Conservation (phyloP, 352 stramenopile genomes). For the Phytophthora crassamura region DNA sequence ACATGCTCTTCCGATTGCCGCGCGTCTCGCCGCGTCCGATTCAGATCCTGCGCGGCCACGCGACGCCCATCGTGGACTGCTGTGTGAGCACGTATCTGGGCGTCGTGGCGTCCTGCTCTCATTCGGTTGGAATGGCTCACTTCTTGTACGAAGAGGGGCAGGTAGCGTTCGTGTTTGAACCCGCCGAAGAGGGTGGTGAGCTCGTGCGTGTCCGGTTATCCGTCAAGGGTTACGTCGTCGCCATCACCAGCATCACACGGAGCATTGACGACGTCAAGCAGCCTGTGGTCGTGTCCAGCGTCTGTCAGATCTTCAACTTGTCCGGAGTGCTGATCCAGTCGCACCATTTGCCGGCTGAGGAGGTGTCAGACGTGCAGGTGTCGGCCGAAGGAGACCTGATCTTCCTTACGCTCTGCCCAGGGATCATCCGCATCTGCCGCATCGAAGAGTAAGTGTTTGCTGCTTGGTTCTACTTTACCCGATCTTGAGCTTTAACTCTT, state of each 20-base stretch:
- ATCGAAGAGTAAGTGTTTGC: constrained; percentile 76
- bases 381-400: constrained; percentile 77
- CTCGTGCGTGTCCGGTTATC: constrained; percentile 62
- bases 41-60: constrained; percentile 69
- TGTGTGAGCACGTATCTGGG: constrained; percentile 71
- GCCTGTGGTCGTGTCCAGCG: constrained; percentile 34
- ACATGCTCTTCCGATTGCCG: constrained; percentile 77
- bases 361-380: constrained; percentile 56
- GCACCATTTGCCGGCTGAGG: constrained; percentile 54
- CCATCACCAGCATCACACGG: constrained; percentile 37
- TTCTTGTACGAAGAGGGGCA: constrained; percentile 78
- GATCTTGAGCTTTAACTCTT: not conserved
- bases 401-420: constrained; percentile 61
- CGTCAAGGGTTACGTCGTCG: constrained; percentile 69
- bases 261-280: not conserved
- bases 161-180: constrained; percentile 73
- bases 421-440: constrained; percentile 69
- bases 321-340: constrained; percentile 61
- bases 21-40: constrained; percentile 73
- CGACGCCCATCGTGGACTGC: constrained; percentile 58
- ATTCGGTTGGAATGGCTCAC: constrained; percentile 59
- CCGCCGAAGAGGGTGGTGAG: constrained; percentile 27
- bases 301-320: constrained; percentile 76
- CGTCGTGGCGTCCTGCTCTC: constrained; percentile 71
- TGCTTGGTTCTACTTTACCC: not conserved